Evolutionary conservation across 805 yeast species (phyloP).

Genomic region (Metschnikowia kunwiensis): DNA sequence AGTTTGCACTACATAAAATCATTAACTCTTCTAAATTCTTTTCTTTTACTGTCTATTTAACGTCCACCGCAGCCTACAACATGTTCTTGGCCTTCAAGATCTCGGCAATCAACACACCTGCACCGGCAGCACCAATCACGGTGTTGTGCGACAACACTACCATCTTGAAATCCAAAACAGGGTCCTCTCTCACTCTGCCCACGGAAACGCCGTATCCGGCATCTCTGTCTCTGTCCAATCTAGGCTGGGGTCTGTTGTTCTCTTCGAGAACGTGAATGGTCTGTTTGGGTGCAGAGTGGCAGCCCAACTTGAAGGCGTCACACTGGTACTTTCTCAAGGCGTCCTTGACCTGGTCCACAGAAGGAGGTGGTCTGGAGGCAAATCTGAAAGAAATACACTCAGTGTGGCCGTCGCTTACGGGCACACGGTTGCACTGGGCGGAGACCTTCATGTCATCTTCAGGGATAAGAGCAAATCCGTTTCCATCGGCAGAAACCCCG

Average conservation of each 20-base stretch:
- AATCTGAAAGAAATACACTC: constrained; percentile 89
- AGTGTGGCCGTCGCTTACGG: constrained; percentile 97
- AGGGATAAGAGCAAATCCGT: constrained; percentile 54
- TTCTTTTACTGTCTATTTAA: not conserved
- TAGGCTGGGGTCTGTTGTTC: constrained; percentile 93
- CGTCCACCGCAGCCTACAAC: constrained; percentile 44
- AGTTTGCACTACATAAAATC: no score
- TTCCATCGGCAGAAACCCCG: constrained; percentile 46
- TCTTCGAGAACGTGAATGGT: constrained; percentile 91
- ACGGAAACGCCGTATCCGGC: constrained; percentile 91
- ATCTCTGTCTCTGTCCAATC: constrained; percentile 95
- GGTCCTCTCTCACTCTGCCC: constrained; percentile 91
- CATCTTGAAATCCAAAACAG: constrained; percentile 91
- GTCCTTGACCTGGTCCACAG: constrained; percentile 73
- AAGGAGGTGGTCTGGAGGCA: constrained; percentile 78
- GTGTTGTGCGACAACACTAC: constrained; percentile 98
- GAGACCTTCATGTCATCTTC: constrained; percentile 78
- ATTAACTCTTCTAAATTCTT: not conserved
- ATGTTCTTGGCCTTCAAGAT: constrained; percentile 72
- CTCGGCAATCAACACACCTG: constrained; percentile 95
- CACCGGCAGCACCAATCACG: constrained; percentile 97
- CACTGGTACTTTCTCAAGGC: constrained; percentile 71
- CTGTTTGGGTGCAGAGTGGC: constrained; percentile 90
- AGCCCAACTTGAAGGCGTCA: constrained; percentile 75
- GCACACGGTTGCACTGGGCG: constrained; percentile 96